phyloP scores from a whole-genome alignment of 169 alveolate genomes.

The Eimeria necatrix region DNA sequence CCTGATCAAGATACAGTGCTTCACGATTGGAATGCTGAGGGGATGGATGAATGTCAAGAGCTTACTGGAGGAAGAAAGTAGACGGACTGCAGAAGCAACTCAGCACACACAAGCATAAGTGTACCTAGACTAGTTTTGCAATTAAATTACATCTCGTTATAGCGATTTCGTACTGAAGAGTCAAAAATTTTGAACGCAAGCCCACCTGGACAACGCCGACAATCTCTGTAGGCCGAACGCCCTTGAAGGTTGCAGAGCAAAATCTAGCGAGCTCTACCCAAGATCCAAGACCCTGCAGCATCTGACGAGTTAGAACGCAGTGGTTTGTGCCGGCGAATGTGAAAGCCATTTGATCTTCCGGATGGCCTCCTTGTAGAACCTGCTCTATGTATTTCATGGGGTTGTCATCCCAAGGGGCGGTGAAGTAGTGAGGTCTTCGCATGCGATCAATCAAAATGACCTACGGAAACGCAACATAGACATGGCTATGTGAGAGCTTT shows the following conservation, averaged over 20 bases:
- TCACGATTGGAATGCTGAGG: too few species aligned
- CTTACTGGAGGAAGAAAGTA: conserved; percentile 66
- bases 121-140: background rate
- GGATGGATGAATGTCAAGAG: background rate
- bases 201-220: conserved; percentile 55
- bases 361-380: conserved; percentile 58
- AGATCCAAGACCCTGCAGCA: background rate
- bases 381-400: conserved; percentile 18
- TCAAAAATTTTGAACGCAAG: background rate
- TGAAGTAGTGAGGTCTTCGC: conserved; percentile 39
- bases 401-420: conserved; percentile 45
- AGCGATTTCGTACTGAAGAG: background rate
- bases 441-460: conserved; percentile 43
- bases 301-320: conserved; percentile 18
- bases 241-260: conserved; percentile 51
- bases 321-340: conserved; percentile 48
- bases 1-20: too few species aligned
- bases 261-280: conserved; percentile 67
- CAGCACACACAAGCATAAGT: background rate
- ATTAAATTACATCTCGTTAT: background rate
- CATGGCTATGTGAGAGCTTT: too few species aligned
- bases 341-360: conserved; percentile 62
- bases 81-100: conserved; percentile 41
- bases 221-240: conserved; percentile 51
- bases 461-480: background rate